A percentile compares a stretch with the other conserved stretches of the same genome.
Evolutionary conservation across 495 filamentous ascomycete species (phyloP).

Genomic region (Aspergillus kassunensis): DNA sequence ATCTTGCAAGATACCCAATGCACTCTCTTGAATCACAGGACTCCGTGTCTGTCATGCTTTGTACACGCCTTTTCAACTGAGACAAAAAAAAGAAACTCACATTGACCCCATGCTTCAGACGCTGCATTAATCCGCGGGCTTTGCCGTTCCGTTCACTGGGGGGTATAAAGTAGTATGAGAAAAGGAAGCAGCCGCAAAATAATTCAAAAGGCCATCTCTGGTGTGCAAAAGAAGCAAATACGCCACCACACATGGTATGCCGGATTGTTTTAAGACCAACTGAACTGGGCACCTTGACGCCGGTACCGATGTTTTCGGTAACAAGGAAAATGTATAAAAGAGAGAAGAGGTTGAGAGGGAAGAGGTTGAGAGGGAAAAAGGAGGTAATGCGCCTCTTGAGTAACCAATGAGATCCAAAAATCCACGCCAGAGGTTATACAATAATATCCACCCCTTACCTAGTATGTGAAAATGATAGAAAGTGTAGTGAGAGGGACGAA

Average conservation of each 20-base stretch:
- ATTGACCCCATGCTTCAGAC: conserved; percentile 15
- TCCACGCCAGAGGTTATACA: conserved; percentile 16
- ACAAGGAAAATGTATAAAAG: not conserved
- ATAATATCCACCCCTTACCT: conserved; percentile 18
- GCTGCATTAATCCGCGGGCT: conserved; percentile 12
- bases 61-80: conserved; percentile 8
- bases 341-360: not conserved
- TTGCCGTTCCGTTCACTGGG: conserved; percentile 23
- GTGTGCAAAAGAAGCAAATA: not conserved
- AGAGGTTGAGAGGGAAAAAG: not conserved
- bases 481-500: conserved; percentile 7
- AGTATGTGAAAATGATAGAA: conserved; percentile 14
- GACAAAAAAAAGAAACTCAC: conserved; percentile 4
- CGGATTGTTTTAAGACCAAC: not conserved
- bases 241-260: conserved; percentile 2
- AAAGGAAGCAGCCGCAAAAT: conserved; percentile 15
- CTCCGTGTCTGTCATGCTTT: conserved; percentile 1
- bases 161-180: conserved; percentile 30
- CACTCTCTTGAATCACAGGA: not conserved
- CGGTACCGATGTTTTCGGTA: not conserved
- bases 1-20: conserved; percentile 18
- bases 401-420: conserved; percentile 7
- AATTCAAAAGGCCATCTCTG: not conserved
- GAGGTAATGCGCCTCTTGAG: not conserved
- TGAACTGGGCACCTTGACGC: not conserved